Conservation (phyloP, 495 filamentous ascomycete species). For the Aspergillus conjunctus region DNA sequence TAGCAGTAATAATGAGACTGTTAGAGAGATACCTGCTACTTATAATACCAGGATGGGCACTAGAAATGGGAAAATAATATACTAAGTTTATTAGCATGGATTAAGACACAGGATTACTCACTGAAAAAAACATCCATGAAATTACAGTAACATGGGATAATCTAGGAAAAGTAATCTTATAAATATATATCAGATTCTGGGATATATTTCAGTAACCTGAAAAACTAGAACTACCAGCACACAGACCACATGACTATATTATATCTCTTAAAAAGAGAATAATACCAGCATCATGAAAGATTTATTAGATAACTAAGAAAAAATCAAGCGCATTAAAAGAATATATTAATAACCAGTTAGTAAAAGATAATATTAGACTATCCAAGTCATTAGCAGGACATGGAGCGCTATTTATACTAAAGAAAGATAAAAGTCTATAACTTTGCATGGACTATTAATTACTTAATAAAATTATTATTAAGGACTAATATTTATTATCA, state of each 20-base stretch:
- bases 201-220: constrained; percentile 1
- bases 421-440: neutral
- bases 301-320: neutral
- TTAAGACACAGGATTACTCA: neutral
- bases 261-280: neutral
- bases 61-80: too few relatives aligned
- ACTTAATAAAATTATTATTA: neutral
- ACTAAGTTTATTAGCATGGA: too few relatives aligned
- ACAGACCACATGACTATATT: neutral
- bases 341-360: constrained; percentile 2
- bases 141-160: neutral
- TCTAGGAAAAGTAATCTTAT: neutral
- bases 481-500: neutral
- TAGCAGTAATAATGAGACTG: too few relatives aligned
- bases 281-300: neutral
- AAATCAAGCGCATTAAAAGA: neutral
- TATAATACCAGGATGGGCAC: too few relatives aligned
- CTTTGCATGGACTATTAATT: neutral
- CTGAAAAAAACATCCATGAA: neutral
- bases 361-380: neutral
- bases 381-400: neutral
- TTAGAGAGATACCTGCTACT: too few relatives aligned
- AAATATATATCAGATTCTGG: neutral
- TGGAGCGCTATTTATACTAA: neutral
- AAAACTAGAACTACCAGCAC: neutral